Conservation (phyloP, 805 yeast genomes). For the Nakazawaea ishiwadae region DNA sequence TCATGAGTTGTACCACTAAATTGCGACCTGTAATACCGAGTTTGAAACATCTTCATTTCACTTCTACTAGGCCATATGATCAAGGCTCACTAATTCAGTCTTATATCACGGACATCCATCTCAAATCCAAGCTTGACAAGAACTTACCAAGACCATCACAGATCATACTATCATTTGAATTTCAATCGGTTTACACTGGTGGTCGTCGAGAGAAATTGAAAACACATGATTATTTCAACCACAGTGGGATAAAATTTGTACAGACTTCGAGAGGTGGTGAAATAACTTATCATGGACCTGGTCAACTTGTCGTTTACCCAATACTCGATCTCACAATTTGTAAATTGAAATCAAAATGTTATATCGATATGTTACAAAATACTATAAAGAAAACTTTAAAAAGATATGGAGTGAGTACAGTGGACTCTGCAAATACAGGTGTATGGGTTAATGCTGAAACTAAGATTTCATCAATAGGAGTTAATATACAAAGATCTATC, state of each 20-base stretch:
- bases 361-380: slow-evolving; percentile 41
- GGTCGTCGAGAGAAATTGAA: slow-evolving; percentile 69
- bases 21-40: neutral
- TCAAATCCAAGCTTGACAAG: neutral
- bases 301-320: slow-evolving; percentile 86
- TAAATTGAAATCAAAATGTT: slow-evolving; percentile 47
- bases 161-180: slow-evolving; percentile 68
- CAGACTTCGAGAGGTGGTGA: slow-evolving; percentile 93
- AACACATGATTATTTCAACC: slow-evolving; percentile 2
- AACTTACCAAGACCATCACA: slow-evolving; percentile 1
- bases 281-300: slow-evolving; percentile 94
- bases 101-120: neutral
- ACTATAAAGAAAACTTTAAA: slow-evolving; percentile 24
- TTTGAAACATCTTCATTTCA: slow-evolving; percentile 8
- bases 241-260: slow-evolving; percentile 47
- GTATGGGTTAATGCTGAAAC: slow-evolving; percentile 64
- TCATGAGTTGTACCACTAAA: neutral
- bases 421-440: slow-evolving; percentile 71
- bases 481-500: slow-evolving; percentile 76
- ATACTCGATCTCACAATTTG: slow-evolving; percentile 66
- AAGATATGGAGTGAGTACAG: slow-evolving; percentile 34
- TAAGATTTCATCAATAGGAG: slow-evolving; percentile 87
- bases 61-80: neutral
- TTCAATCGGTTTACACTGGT: slow-evolving; percentile 83
- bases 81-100: slow-evolving; percentile 7